Base-by-base conservation (phyloP, 139 green algal species). In the Chlorella sp. region DNA sequence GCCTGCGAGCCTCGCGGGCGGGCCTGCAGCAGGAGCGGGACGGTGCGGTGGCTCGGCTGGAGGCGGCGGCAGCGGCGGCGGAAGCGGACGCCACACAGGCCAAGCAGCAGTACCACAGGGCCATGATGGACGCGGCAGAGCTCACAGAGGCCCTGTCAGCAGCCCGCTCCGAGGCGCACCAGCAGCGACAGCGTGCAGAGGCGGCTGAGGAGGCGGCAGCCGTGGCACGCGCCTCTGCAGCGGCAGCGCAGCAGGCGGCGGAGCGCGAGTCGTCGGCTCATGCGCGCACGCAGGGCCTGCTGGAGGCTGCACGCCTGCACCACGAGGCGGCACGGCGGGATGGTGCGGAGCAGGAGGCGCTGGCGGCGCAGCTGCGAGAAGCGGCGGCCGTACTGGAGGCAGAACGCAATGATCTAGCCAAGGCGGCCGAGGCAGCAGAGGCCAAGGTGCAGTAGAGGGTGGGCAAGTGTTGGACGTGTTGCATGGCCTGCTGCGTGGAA, bases 101-200 rank as follows among this genome's bases (percentile, higher is more conserved):
- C 69, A 85, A 85, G 81, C 81, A 85, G 81, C 81, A 60, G 14
- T 80, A 85, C 70, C 81, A 85, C 40, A 36, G 56, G 6, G 69
- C 81, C 38, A 80, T 77, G 67, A 77, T 85, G 70, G 81, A 85
- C 36, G 44, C 70, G 20, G 81, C 81, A 20, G 81, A 80, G 60
- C 69, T 85, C 0, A 80, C 81, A 36, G 81, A 85, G 30, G 56
- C 81, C 30, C 30, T 85, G 54, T 38, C 69, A n/a, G 70, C 46
- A 13, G 30, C 44, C 19, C 70, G 70, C 20, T 36, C 32, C 32
- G 81, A 85, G 69, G 54, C 70, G 2, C 26, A 36, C 30, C 19
- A 82, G 70, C 54, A 14, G 62, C 78, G 44, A 22, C 40, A 2
- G 41, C 62, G 78, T 34, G 78, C 41, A 5, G 17, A 75, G 44